Percentiles rank a stretch among this genome's conserved stretches.
These are phyloP conservation scores for Coniochaeta hoffmannii DNA, from an alignment of 2,329 filamentous ascomycete species.

Conservation along the genomic window DNA sequence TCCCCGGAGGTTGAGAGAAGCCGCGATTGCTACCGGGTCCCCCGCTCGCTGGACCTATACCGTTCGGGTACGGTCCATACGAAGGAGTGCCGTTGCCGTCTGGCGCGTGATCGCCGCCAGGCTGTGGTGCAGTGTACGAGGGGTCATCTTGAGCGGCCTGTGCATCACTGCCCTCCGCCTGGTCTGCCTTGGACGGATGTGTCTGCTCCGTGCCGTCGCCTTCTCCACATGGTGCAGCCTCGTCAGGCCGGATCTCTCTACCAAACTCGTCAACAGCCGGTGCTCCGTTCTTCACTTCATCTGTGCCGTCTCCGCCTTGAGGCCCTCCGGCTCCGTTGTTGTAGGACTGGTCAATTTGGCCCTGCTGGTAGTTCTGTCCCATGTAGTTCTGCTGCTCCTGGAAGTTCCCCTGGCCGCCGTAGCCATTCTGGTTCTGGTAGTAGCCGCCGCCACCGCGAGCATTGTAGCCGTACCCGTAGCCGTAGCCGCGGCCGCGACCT, in stretches of 20 bases:
- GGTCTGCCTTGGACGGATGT: background rate
- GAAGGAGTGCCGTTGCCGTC: background rate
- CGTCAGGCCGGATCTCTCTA: conserved; percentile 17
- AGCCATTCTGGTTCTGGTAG: conserved; percentile 26
- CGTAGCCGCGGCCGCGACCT: conserved; percentile 59
- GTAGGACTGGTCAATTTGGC: conserved; percentile 15
- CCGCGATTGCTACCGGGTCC: conserved; percentile 3
- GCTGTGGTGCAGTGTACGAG: conserved; percentile 11
- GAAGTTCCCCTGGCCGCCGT: conserved; percentile 29
- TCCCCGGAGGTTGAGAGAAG: conserved; percentile 1
- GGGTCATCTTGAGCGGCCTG: conserved; percentile 17
- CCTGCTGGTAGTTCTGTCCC: conserved; percentile 16
- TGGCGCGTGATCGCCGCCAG: background rate
- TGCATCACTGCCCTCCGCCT: conserved; percentile 12
- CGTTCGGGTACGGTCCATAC: background rate
- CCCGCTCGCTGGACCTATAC: conserved; percentile 8
- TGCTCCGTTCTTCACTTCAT: background rate
- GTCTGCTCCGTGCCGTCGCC: conserved; percentile 9
- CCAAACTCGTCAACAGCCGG: conserved; percentile 23
- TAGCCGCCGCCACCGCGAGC: conserved; percentile 42
- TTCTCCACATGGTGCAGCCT: conserved; percentile 4
- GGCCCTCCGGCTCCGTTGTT: conserved; percentile 14
- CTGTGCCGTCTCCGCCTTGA: conserved; percentile 9
- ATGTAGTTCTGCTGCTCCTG: conserved; percentile 22
- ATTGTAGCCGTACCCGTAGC: conserved; percentile 50